Evolutionary conservation across 2,329 filamentous ascomycete genomes (phyloP), one percentile per base, ranked within the genome.

Genomic region (Rutstroemia sp.): DNA sequence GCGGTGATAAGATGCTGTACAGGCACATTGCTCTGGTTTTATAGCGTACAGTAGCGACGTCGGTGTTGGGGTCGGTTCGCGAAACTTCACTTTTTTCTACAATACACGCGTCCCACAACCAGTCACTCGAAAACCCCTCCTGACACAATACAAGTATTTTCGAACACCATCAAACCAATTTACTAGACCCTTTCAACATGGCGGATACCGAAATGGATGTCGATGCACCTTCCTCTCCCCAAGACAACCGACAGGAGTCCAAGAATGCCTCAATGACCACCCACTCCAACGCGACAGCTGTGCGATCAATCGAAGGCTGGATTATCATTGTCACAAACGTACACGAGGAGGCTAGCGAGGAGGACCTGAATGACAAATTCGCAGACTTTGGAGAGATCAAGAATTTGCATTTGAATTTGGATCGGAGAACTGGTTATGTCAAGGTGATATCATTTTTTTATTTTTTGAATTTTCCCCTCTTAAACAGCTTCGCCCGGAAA

Each of bases 291-390:
- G 88, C 88, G 55, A 89, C 85, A 1, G 89, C 89, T 23, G 89
- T 94, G 58, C 88, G 89, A 66, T 91, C 87, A 55, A 92, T 94
- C 68, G 89, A 94, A 73, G 89, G 89, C 64, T 94, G 89, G 89
- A 94, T 94, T 72, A 78, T 94, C 67, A 84, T 90, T 61, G 88
- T 89, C 63, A 92, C 88, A 52, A 94, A 94, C 68, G 86, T 94
- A 36, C 89, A 94, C 74, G 89, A 94, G 69, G 89, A 94, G 72
- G 88, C 89, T 50, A 87, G 86, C 64, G 89, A 94, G 73, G 89
- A 94, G 75, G 85, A 88, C 47, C 71, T 94, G 56, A 87, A 87
- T 67, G 89, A 94, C 70, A 79, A 84, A 71, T 94, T 94, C 70
- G 87, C 83, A 67, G 89, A 94, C 66, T 94, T 81, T 68, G 89